phyloP scores from a whole-genome alignment of 2,329 filamentous ascomycete species.

The Penicillium hordei region DNA sequence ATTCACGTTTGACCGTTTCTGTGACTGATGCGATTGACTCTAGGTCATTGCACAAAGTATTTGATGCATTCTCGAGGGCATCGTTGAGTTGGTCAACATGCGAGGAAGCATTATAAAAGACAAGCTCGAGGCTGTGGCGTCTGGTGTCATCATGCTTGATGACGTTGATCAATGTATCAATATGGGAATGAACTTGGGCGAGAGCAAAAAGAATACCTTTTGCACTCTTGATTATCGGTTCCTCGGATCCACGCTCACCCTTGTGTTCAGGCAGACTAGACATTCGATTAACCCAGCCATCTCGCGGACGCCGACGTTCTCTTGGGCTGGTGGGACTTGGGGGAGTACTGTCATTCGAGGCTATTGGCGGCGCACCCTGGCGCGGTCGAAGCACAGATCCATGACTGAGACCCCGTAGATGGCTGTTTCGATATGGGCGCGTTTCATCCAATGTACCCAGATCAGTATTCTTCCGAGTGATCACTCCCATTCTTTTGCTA shows the following conservation, averaged over 20 bases:
- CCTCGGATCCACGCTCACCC: conserved; percentile 46
- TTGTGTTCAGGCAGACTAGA: conserved; percentile 60
- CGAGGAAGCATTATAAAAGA: conserved; percentile 57
- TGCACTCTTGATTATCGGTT: conserved; percentile 56
- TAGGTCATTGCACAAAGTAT: conserved; percentile 51
- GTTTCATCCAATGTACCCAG: conserved; percentile 55
- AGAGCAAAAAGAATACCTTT: conserved; percentile 57
- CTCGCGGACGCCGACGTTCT: conserved; percentile 43
- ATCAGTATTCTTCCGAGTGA: conserved; percentile 57
- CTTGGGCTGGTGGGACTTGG: conserved; percentile 47
- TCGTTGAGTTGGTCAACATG: conserved; percentile 59
- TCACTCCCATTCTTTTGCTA: conserved; percentile 61
- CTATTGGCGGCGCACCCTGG: conserved; percentile 31
- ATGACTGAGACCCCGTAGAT: conserved; percentile 59
- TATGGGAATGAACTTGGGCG: conserved; percentile 52
- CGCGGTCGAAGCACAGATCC: conserved; percentile 50
- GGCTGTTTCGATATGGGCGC: conserved; percentile 52
- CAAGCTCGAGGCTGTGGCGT: conserved; percentile 54
- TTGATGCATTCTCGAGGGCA: conserved; percentile 52
- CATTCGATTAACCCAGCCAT: conserved; percentile 52
- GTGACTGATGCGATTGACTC: conserved; percentile 44
- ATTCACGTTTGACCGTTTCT: conserved; percentile 48
- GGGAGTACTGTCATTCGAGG: conserved; percentile 40
- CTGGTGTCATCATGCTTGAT: conserved; percentile 49
- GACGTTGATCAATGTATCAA: conserved; percentile 48